Evolutionary conservation across 257 asterid genomes (phyloP), one percentile per base, ranked within the genome.

Genomic region (Przewalskia tangutica): DNA sequence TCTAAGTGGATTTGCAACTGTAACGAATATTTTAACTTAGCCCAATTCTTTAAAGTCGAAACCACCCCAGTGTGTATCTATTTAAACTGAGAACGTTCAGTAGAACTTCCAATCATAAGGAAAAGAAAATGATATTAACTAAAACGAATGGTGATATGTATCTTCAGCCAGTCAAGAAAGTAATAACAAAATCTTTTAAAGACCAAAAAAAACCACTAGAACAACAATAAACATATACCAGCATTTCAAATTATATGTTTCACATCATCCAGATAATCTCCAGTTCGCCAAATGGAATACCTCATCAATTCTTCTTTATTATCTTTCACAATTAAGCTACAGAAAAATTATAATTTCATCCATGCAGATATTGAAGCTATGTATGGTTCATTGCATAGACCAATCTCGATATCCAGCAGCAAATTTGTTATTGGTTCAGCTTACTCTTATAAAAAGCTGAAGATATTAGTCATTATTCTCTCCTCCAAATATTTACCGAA

Each of bases 81-180:
- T 18, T 11, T 20, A 20, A 18, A 20, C 79, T 46, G 59, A 71
- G 66, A 60, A 10, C 8, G 17, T 23, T 23, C 38, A 60, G 10
- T 60, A 60, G 38, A 32, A 9, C 34, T 11, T 46, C 12, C 40
- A 71, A 71, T 71, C 59, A 11, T 36, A 46, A 71, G 42, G n/a
- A 70, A 44, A 70, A 65, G 75, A 44, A 71, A 46, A 71, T 1
- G 40, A 18, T 70, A 18, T 46, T 71, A 71, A 71, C 59, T 71
- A 20, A 46, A 56, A 20, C 20, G 55, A 71, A 70, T 46, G 79
- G 59, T 71, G 20, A 6, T 18, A 13, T 71, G 79, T 2, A 71
- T 71, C 79, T 18, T 71, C 79, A 71, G 40, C 58, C 79, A 12
- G 79, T 11, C 79, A 46, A 71, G 77, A 68, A 70, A 70, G 58